phyloP scores from a whole-genome alignment of 768 basidiomycete genomes.

The Auricularia sp. region DNA sequence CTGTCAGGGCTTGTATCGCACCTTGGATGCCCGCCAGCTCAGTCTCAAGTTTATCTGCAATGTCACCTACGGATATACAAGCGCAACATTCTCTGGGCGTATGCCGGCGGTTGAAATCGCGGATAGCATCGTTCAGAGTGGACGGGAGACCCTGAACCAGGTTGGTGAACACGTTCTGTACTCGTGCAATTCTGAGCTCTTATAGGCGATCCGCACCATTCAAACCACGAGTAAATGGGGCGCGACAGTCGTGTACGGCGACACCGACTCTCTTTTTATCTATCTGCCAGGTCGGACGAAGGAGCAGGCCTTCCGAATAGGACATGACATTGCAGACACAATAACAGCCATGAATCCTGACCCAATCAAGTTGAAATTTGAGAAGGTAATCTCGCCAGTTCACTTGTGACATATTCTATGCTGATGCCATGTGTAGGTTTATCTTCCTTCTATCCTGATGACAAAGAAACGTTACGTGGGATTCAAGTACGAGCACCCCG shows the following conservation, averaged over 20 bases:
- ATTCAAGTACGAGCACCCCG: slow-evolving; percentile 82
- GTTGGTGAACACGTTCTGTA: slow-evolving; percentile 27
- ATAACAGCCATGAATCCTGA: slow-evolving; percentile 81
- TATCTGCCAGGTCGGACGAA: slow-evolving; percentile 85
- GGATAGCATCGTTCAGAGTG: slow-evolving; percentile 94
- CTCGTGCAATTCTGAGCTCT: not conserved
- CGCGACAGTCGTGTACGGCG: slow-evolving; percentile 90
- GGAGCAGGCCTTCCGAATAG: slow-evolving; percentile 88
- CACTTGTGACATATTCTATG: no score
- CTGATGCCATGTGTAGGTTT: slow-evolving; percentile 48
- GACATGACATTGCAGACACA: slow-evolving; percentile 82
- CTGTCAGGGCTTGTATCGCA: slow-evolving; percentile 54
- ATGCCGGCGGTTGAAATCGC: slow-evolving; percentile 99
- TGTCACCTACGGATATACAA: slow-evolving; percentile 93
- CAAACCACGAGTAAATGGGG: slow-evolving; percentile 76
- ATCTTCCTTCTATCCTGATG: slow-evolving; percentile 88
- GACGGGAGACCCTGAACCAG: slow-evolving; percentile 91
- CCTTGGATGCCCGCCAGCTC: slow-evolving; percentile 86
- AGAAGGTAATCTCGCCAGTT: slow-evolving; percentile 52
- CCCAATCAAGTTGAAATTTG: slow-evolving; percentile 94
- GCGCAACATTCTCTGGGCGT: slow-evolving; percentile 87
- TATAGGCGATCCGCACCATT: slow-evolving; percentile 73
- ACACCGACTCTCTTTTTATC: slow-evolving; percentile 94
- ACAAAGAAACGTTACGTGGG: slow-evolving; percentile 99
- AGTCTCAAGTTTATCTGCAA: slow-evolving; percentile 91